phyloP scores from a whole-genome alignment of 371 early-diverging fungal genomes.

The Umbelopsis sp. region DNA sequence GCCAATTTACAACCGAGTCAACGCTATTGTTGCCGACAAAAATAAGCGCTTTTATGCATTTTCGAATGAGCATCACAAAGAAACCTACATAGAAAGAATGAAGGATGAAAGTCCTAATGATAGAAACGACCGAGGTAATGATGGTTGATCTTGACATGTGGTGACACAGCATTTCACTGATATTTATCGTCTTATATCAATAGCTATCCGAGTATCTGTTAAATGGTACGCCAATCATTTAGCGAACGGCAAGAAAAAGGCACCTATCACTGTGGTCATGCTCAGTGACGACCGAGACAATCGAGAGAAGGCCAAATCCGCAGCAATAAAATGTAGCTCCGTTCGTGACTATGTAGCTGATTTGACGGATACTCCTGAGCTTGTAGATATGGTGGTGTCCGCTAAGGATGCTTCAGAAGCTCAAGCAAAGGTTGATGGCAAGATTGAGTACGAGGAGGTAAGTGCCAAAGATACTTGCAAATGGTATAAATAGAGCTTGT shows the following conservation, averaged over 20 bases:
- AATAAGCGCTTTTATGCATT: conserved; percentile 85
- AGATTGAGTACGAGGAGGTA: conserved; percentile 61
- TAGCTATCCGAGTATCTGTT: conserved; percentile 85
- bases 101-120: conserved; percentile 91
- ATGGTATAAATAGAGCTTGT: background rate
- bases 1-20: conserved; percentile 80
- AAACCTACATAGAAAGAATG: conserved; percentile 82
- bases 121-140: conserved; percentile 85
- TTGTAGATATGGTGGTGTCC: conserved; percentile 87
- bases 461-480: conserved; percentile 17
- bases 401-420: conserved; percentile 44
- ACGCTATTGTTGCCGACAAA: conserved; percentile 70
- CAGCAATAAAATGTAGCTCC: conserved; percentile 64
- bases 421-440: conserved; percentile 40
- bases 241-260: conserved; percentile 27
- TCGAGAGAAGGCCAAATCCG: conserved; percentile 68
- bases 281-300: conserved; percentile 91
- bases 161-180: too few species aligned
- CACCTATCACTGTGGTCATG: conserved; percentile 64
- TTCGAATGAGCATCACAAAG: conserved; percentile 93
- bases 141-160: too few species aligned
- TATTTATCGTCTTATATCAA: background rate
- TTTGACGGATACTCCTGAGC: conserved; percentile 70
- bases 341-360: conserved; percentile 57
- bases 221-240: conserved; percentile 87